Percentiles rank a stretch among this genome's conserved stretches.
Conservation (phyloP, 2,329 filamentous ascomycete genomes). For the Helotiales sp. region DNA sequence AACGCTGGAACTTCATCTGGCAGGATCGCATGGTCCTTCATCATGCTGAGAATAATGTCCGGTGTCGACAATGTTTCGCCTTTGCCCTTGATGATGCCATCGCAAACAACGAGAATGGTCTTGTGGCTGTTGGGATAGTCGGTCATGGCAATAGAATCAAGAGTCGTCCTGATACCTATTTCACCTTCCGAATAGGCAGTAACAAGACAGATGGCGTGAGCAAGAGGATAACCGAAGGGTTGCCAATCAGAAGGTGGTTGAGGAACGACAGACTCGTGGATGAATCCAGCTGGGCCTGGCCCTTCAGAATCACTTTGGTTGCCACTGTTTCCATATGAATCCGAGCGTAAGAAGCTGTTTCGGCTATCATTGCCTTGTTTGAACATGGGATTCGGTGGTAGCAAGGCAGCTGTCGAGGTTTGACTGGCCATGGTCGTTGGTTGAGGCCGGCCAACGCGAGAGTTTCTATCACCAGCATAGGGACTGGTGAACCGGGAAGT, state of each 20-base stretch:
- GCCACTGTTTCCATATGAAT: constrained; percentile 50
- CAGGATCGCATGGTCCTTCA: constrained; percentile 82
- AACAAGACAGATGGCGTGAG: constrained; percentile 90
- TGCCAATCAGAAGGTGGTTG: constrained; percentile 97
- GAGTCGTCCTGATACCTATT: constrained; percentile 86
- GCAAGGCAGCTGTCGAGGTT: constrained; percentile 66
- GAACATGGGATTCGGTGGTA: constrained; percentile 73
- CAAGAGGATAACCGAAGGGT: constrained; percentile 92
- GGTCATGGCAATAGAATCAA: constrained; percentile 95
- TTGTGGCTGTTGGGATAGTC: constrained; percentile 99
- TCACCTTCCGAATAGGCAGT: constrained; percentile 97
- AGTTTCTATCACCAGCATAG: constrained; percentile 71
- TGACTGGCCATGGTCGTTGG: constrained; percentile 97
- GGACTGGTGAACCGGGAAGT: constrained; percentile 94
- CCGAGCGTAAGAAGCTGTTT: constrained; percentile 63
- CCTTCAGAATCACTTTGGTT: constrained; percentile 62
- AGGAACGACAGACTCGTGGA: constrained; percentile 92
- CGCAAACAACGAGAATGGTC: constrained; percentile 91
- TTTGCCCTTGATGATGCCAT: constrained; percentile 95
- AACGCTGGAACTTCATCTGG: constrained; percentile 84
- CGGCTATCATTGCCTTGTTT: constrained; percentile 63
- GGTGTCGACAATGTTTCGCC: constrained; percentile 86
- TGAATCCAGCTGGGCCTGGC: constrained; percentile 86
- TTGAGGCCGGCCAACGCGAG: constrained; percentile 47
- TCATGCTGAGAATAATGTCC: constrained; percentile 88